Evolutionary conservation across 495 filamentous ascomycete genomes (phyloP).

Genomic region (Penicillium soppii): DNA sequence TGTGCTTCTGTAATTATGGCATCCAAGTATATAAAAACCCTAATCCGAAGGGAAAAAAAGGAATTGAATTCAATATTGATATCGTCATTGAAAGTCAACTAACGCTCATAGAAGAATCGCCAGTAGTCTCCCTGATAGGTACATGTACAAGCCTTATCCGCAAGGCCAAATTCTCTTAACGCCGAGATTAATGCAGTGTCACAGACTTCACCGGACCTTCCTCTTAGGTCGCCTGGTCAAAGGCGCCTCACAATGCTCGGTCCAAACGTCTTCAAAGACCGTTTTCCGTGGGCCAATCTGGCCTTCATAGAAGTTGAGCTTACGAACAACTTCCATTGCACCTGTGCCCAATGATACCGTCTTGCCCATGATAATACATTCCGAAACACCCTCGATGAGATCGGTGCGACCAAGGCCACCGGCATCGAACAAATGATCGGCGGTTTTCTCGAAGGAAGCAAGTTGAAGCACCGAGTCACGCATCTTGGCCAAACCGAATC

Average conservation of each 20-base stretch:
- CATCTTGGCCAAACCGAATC: constrained; percentile 97
- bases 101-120: constrained; percentile 4
- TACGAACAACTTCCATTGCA: constrained; percentile 81
- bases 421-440: constrained; percentile 95
- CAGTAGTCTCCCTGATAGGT: constrained; percentile 14
- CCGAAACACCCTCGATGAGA: constrained; percentile 85
- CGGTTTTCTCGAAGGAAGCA: constrained; percentile 97
- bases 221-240: constrained; percentile 20
- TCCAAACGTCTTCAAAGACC: constrained; percentile 77
- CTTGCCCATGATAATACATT: constrained; percentile 99
- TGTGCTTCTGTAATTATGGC: too few relatives aligned
- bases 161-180: constrained; percentile 18
- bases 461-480: constrained; percentile 91
- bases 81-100: constrained; percentile 2
- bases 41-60: background rate
- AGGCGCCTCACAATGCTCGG: constrained; percentile 35
- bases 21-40: too few relatives aligned
- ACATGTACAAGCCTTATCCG: constrained; percentile 26
- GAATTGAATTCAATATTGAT: background rate
- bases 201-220: constrained; percentile 19
- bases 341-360: constrained; percentile 88
- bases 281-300: constrained; percentile 64
- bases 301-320: constrained; percentile 64
- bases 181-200: constrained; percentile 26
- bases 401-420: constrained; percentile 87